These are phyloP conservation scores for Trypanosoma caninum DNA, from an alignment of 208 protist species.

Conservation along the genomic window DNA sequence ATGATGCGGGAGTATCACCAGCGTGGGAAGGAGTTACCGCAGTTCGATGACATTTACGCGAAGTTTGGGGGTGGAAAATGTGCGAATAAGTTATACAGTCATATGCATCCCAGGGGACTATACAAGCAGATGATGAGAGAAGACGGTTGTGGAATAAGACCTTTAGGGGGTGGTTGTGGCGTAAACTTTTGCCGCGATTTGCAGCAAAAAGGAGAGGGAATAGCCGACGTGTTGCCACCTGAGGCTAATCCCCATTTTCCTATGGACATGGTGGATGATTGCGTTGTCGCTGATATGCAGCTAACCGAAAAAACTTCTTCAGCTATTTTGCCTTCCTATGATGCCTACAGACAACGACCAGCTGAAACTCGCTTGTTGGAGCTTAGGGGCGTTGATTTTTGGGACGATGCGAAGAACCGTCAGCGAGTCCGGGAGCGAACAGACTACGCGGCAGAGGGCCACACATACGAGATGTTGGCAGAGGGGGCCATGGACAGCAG, in stretches of 20 bases:
- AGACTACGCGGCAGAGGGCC: slow-evolving; percentile 30
- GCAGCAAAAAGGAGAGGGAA: slow-evolving; percentile 15
- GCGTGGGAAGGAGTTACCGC: slow-evolving; percentile 33
- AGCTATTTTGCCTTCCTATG: slow-evolving; percentile 31
- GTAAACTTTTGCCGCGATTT: slow-evolving; percentile 30
- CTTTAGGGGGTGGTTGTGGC: slow-evolving; percentile 17
- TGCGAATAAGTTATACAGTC: slow-evolving; percentile 17
- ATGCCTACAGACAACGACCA: slow-evolving; percentile 69
- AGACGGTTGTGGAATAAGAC: neutral
- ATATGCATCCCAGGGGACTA: slow-evolving; percentile 25
- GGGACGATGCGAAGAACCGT: slow-evolving; percentile 45
- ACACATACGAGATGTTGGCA: slow-evolving; percentile 47
- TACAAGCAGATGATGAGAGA: neutral
- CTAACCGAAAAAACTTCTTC: neutral
- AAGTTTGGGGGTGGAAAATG: slow-evolving; percentile 44
- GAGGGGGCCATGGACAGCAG: slow-evolving; percentile 78
- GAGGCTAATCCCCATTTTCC: slow-evolving; percentile 72
- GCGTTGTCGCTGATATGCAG: neutral
- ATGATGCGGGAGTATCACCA: slow-evolving; percentile 78
- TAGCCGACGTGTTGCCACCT: slow-evolving; percentile 24
- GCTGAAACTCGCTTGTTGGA: slow-evolving; percentile 38
- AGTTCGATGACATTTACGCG: slow-evolving; percentile 47
- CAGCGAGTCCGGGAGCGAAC: slow-evolving; percentile 40
- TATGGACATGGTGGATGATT: neutral
- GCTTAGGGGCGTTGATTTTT: slow-evolving; percentile 73